Evolutionary conservation across 176 grass and related monocot genomes (phyloP).

Genomic region (Aegilops sharonensis): DNA sequence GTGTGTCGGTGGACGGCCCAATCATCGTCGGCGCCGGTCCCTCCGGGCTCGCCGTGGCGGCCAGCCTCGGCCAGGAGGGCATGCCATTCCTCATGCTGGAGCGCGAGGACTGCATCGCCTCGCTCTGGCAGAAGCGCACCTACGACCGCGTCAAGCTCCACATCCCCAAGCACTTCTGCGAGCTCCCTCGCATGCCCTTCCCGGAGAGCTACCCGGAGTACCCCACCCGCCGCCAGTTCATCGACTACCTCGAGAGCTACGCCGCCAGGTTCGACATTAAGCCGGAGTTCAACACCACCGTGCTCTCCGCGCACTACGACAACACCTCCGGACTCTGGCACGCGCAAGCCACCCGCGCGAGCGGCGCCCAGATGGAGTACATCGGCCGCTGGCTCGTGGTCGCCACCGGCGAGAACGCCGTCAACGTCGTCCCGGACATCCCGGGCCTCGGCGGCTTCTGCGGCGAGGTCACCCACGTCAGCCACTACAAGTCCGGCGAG

Average conservation of each 20-base stretch:
- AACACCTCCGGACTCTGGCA: neutral
- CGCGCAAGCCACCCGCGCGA: neutral
- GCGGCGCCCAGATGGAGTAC: neutral
- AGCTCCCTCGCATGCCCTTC: neutral
- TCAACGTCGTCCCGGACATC: slow-evolving; percentile 43
- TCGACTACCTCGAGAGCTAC: slow-evolving; percentile 57
- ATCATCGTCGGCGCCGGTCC: neutral
- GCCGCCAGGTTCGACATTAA: slow-evolving; percentile 28
- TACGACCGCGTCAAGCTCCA: slow-evolving; percentile 62
- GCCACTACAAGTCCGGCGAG: slow-evolving; percentile 26
- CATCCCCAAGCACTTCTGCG: slow-evolving; percentile 39
- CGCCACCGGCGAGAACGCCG: slow-evolving; percentile 49
- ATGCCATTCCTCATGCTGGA: slow-evolving; percentile 47
- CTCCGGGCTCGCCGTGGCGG: neutral
- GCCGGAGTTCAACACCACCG: slow-evolving; percentile 7
- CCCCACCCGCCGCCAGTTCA: slow-evolving; percentile 38
- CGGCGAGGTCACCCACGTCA: slow-evolving; percentile 35
- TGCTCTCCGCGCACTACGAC: neutral
- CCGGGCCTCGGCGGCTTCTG: slow-evolving; percentile 37
- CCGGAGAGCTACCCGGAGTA: slow-evolving; percentile 13
- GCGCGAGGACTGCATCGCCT: slow-evolving; percentile 50
- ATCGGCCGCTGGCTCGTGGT: slow-evolving; percentile 34
- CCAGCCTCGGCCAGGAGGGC: slow-evolving; percentile 1
- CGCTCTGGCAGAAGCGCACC: slow-evolving; percentile 47
- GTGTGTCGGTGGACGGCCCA: neutral